phyloP scores from a whole-genome alignment of 768 basidiomycete species.

The Termitomyces sp. region DNA sequence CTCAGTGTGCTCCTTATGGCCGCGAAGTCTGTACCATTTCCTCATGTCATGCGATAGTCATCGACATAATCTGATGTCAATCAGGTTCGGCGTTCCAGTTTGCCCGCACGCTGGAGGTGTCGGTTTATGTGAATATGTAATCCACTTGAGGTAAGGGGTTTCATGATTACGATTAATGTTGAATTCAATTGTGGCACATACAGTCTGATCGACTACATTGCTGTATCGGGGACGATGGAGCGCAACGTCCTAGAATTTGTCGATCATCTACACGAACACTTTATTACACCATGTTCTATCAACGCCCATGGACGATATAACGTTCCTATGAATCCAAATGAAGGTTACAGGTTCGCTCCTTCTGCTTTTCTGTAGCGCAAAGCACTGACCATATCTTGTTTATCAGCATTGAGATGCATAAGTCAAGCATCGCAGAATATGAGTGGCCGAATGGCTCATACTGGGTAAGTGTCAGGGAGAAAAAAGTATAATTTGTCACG shows the following conservation, averaged over 20 bases:
- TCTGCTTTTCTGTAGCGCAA: not conserved
- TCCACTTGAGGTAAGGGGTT: constrained; percentile 61
- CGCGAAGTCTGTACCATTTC: constrained; percentile 51
- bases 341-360: constrained; percentile 70
- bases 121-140: constrained; percentile 89
- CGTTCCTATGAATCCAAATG: constrained; percentile 69
- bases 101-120: constrained; percentile 96
- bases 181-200: not conserved
- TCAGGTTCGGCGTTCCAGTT: constrained; percentile 76
- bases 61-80: not conserved
- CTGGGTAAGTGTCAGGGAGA: constrained; percentile 47
- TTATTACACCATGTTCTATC: constrained; percentile 84
- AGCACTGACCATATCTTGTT: constrained; percentile 1
- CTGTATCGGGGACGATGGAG: constrained; percentile 88
- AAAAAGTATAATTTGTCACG: not conserved
- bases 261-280: constrained; percentile 93
- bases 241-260: constrained; percentile 90
- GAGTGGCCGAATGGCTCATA: constrained; percentile 86
- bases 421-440: constrained; percentile 75
- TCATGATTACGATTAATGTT: too few species aligned
- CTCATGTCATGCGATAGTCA: not conserved
- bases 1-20: constrained; percentile 87
- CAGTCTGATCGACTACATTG: constrained; percentile 91
- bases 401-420: constrained; percentile 82
- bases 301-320: constrained; percentile 85